Base-by-base conservation (phyloP, 768 basidiomycete species). In the Hygrocybe punicea region DNA sequence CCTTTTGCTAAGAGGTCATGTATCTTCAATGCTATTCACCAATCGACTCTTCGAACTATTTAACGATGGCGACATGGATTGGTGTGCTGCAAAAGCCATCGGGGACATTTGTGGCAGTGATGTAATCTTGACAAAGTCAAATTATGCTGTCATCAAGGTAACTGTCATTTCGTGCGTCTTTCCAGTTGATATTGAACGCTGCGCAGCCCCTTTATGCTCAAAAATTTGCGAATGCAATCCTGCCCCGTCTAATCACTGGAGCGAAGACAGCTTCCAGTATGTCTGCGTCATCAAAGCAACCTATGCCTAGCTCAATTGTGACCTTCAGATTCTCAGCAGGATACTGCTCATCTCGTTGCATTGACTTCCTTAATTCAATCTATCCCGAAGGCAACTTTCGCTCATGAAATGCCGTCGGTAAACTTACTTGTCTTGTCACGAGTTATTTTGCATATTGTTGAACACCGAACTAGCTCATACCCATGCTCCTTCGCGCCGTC, bases 401-500 rank as follows among this genome's bases (percentile, higher is more conserved):
- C 78, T 6, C 77, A 84, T 21, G 82, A 91, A 61, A 81, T 98
- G 69, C 69, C 86, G 25, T 69, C 71, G 14, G 87, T 87, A 55
- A 46, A 80, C 67, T 11, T 19, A 16, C 51, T 48, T 9, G 42
- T 36, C 44, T 17, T 40, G 39, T 23, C 39, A 34, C 14, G 21
- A 40, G 4, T 23, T 57, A 16, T 36, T 34, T 45, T n/a, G n/a
- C 25, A 19, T 34, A 24, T 47, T 33, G 19, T 39, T 34, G 39
- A 34, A 16, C 33, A 16, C 45, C 40, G 25, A 33, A 24, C 17
- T 44, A 98, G 95, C 81, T 98, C 11, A 82, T 98, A 62, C 94
- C 97, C 1, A 78, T 98, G 13, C 78, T 99, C 4, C 74, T 99
- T 42, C 89, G 89, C 14, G 89, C 92, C 3, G 81, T 98, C 16